Conservation (phyloP, 192 early-diverging fungal species). For the Linnemannia exigua region DNA sequence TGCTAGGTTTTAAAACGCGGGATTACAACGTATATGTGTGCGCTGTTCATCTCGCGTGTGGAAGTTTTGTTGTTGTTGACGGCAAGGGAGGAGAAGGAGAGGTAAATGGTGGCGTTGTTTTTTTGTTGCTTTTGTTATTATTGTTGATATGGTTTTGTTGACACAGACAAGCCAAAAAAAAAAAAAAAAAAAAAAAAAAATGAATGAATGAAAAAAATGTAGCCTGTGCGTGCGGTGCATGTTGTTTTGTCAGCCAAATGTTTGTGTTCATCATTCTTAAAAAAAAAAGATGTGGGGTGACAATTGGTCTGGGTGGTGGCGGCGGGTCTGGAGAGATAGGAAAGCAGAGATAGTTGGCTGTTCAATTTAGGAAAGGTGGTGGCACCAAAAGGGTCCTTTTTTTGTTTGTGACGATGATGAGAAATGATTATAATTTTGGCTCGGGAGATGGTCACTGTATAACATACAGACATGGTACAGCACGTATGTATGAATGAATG, state of each 20-base stretch:
- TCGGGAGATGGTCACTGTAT: too few relatives aligned
- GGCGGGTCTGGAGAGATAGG: neutral
- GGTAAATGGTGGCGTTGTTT: neutral
- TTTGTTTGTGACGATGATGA: too few relatives aligned
- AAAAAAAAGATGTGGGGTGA: neutral
- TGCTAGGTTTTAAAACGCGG: too few relatives aligned
- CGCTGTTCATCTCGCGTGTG: too few relatives aligned
- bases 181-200: neutral
- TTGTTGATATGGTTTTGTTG: neutral
- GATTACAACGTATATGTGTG: too few relatives aligned
- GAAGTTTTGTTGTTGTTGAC: neutral
- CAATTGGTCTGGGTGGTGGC: neutral
- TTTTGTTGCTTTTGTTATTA: neutral
- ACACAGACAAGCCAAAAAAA: neutral
- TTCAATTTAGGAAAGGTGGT: too few relatives aligned
- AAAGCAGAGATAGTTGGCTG: too few relatives aligned
- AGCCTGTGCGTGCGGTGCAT: slow-evolving; percentile 6
- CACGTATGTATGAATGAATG: too few relatives aligned
- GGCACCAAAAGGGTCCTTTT: too few relatives aligned
- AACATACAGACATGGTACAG: too few relatives aligned
- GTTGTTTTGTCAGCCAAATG: slow-evolving; percentile 1
- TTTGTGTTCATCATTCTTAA: neutral
- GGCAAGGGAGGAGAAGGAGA: neutral
- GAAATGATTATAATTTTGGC: too few relatives aligned
- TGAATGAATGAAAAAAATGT: neutral